Percentiles rank a stretch among this genome's conserved stretches.
Conservation (phyloP, 306 rosid species). For the Medicago truncatula region MtrunA17r5.0-ANR NC_053048.1:53930001-53930500, state of each 20-base stretch:
- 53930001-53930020: conserved; percentile 43
- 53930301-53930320: conserved; percentile 38
- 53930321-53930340: conserved; percentile 33
- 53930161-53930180: conserved; percentile 45
- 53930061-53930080: conserved; percentile 42
- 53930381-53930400: conserved; percentile 42
- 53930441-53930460: conserved; percentile 48
- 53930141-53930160: conserved; percentile 37
- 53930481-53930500: conserved; percentile 65
- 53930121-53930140: conserved; percentile 43
- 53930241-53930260: conserved; percentile 48
- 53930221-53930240: conserved; percentile 48
- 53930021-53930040: conserved; percentile 52
- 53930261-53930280: conserved; percentile 41
- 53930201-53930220: conserved; percentile 38
- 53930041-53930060: conserved; percentile 53
- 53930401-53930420: conserved; percentile 40
- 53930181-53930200: conserved; percentile 34
- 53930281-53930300: conserved; percentile 41
- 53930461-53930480: conserved; percentile 48
- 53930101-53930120: conserved; percentile 46
- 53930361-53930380: conserved; percentile 30
- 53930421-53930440: conserved; percentile 39
- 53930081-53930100: conserved; percentile 56
- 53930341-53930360: conserved; percentile 40